Evolutionary conservation across 1,284 basidiomycete species (phyloP).

Genomic region (Coniferiporia sulphurascens): DNA sequence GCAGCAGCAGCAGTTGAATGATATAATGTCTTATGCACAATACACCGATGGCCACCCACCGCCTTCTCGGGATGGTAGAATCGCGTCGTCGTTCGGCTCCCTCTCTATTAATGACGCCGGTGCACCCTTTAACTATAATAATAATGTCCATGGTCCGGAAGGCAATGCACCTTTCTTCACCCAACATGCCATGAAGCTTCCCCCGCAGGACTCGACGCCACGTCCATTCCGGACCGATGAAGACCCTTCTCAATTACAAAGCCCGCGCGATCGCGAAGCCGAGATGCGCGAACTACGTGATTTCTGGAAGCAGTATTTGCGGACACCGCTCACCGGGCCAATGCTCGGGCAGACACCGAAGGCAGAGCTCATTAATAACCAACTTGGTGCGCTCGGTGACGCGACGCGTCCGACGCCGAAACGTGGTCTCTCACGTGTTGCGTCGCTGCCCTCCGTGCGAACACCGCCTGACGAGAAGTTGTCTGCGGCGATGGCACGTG

Average conservation of each 20-base stretch:
- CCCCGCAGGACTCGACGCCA: constrained; percentile 18
- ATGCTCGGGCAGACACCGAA: constrained; percentile 27
- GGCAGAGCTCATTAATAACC: constrained; percentile 17
- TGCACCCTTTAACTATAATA: constrained; percentile 8
- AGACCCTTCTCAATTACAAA: constrained; percentile 14
- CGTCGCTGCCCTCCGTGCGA: constrained; percentile 60
- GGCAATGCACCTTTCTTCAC: constrained; percentile 18
- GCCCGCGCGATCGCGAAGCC: constrained; percentile 32
- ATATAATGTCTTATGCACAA: constrained; percentile 6
- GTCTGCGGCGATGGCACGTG: constrained; percentile 33
- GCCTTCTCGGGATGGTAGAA: constrained; percentile 16
- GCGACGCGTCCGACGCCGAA: constrained; percentile 23
- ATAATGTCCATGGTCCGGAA: constrained; percentile 1
- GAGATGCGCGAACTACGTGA: constrained; percentile 59
- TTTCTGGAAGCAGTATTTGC: constrained; percentile 72
- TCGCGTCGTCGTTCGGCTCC: constrained; percentile 15
- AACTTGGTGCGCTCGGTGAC: constrained; percentile 16
- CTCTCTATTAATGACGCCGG: constrained; percentile 14
- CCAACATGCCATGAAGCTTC: constrained; percentile 16
- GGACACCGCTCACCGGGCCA: constrained; percentile 58
- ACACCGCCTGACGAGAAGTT: constrained; percentile 44
- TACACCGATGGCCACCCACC: constrained; percentile 8
- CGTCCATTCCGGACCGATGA: constrained; percentile 15
- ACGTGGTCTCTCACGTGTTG: constrained; percentile 47
- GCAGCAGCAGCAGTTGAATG: constrained; percentile 3